Base-by-base conservation (phyloP, 768 basidiomycete genomes). In the Suillus bovinus region DNA sequence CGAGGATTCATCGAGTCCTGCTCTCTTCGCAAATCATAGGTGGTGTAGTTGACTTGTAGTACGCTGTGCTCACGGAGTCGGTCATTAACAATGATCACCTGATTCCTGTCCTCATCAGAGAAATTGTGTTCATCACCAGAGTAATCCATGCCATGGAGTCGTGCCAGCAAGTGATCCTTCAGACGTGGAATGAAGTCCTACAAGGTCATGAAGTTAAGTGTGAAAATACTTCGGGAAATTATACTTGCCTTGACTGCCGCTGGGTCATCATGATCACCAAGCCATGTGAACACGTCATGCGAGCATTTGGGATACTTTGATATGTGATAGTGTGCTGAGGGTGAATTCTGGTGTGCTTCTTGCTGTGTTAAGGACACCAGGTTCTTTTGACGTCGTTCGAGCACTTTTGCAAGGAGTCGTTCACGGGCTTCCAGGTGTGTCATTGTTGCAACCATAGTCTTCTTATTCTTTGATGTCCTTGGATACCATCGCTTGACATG, bases 401-500 rank as follows among this genome's bases (percentile, higher is more conserved):
- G 72, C 66, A 73, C 53, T 61, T 63, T 59, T 66, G 61, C 42
- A 58, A 73, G 16, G 41, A 58, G 13, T 61, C 65, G 17, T 60
- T 68, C 58, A 47, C 68, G 62, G 7, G 63, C 52, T 36, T 70
- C 61, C 3, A 64, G 66, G 7, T 56, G 39, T 0, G 70, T 71
- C 47, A 81, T 77, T 34, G 60, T 62, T 33, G 34, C n/a, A 24
- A 44, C 56, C 79, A 1, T 54, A 38, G 20, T 65, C 60, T 27
- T 73, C 36, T 57, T 44, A 22, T 67, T 71, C 61, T 79, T 80
- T 63, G 77, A 78, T 0, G 78, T 78, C 0, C 67, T 49, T 0
- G 60, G 60, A 59, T 80, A 83, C n/a, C 75, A 61, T 0, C 65
- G 66, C 64, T 83, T 82, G 34, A 76, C 64, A 0, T 50, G 63